A percentile compares a stretch with the other conserved stretches of the same genome.
phyloP scores from a whole-genome alignment of 1,284 basidiomycete genomes.

The Ustilago nuda region DNA sequence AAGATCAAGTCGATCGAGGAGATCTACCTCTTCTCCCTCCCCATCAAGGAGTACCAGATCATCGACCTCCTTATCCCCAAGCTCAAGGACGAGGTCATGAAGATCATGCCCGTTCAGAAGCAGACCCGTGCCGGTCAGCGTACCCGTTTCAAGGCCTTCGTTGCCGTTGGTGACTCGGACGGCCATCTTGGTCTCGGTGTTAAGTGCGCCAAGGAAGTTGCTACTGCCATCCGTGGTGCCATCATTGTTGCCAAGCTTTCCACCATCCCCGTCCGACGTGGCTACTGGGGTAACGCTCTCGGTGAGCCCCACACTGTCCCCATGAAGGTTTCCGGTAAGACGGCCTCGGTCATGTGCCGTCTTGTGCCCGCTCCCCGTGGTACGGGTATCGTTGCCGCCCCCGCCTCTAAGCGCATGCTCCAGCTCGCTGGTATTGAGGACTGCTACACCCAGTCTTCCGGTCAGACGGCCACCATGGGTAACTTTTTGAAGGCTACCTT shows the following conservation, averaged over 20 bases:
- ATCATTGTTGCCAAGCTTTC: constrained; percentile 97
- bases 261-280: constrained; percentile 94
- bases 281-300: constrained; percentile 87
- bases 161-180: constrained; percentile 94
- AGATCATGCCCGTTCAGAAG: constrained; percentile 99
- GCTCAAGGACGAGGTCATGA: constrained; percentile 90
- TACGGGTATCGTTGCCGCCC: constrained; percentile 99
- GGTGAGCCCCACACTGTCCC: constrained; percentile 99
- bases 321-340: constrained; percentile 97
- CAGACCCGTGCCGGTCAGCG: constrained; percentile 99
- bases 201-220: constrained; percentile 99
- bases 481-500: constrained; percentile 99
- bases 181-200: constrained; percentile 99
- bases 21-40: constrained; percentile 99
- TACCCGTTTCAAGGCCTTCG: constrained; percentile 99
- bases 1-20: constrained; percentile 99
- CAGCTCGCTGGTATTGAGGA: constrained; percentile 98
- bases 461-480: constrained; percentile 98
- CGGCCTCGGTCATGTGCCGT: constrained; percentile 99
- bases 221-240: constrained; percentile 97
- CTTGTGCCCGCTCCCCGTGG: constrained; percentile 97
- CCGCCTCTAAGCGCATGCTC: constrained; percentile 94
- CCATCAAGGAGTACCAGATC: constrained; percentile 72
- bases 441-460: constrained; percentile 92
- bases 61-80: constrained; percentile 69